Conservation (phyloP, 768 basidiomycete genomes). For the Roridomyces roridus region DNA sequence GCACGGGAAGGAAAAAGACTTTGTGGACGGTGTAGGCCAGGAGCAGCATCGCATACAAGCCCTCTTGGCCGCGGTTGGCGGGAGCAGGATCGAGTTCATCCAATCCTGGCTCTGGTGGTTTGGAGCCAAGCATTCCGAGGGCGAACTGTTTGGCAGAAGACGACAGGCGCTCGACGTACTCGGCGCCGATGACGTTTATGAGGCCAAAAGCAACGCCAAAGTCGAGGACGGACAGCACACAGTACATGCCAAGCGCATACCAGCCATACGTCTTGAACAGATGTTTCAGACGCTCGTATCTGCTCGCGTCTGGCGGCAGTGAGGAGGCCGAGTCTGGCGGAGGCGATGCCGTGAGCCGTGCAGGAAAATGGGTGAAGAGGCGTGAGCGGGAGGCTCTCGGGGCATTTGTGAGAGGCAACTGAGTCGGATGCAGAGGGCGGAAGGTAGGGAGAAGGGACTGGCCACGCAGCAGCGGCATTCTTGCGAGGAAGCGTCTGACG, state of each 20-base stretch:
- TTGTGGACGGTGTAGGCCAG: constrained; percentile 97
- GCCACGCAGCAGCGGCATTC: constrained; percentile 41
- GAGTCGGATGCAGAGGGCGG: constrained; percentile 5
- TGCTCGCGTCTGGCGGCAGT: constrained; percentile 57
- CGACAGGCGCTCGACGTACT: constrained; percentile 80
- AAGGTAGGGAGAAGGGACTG: constrained; percentile 34
- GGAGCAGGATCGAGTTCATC: constrained; percentile 62
- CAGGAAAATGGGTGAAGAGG: constrained; percentile 54
- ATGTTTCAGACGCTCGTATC: constrained; percentile 76
- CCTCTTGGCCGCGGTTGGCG: constrained; percentile 58
- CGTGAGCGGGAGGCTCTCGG: constrained; percentile 44
- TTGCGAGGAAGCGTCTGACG: constrained; percentile 17
- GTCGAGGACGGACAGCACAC: constrained; percentile 75
- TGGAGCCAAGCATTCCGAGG: constrained; percentile 50
- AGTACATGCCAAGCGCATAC: constrained; percentile 94
- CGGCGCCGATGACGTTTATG: constrained; percentile 88
- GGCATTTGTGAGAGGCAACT: constrained; percentile 30
- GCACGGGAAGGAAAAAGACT: constrained; percentile 86
- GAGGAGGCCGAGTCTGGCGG: constrained; percentile 28
- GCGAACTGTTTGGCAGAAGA: constrained; percentile 59
- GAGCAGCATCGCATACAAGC: constrained; percentile 90
- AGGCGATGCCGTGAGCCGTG: constrained; percentile 51
- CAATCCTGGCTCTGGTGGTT: constrained; percentile 68
- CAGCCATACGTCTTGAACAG: constrained; percentile 94
- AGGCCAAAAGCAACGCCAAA: constrained; percentile 85